These are phyloP conservation scores for Pseudocercospora crystallina DNA, from an alignment of 2,329 filamentous ascomycete genomes.

Conservation along the genomic window DNA sequence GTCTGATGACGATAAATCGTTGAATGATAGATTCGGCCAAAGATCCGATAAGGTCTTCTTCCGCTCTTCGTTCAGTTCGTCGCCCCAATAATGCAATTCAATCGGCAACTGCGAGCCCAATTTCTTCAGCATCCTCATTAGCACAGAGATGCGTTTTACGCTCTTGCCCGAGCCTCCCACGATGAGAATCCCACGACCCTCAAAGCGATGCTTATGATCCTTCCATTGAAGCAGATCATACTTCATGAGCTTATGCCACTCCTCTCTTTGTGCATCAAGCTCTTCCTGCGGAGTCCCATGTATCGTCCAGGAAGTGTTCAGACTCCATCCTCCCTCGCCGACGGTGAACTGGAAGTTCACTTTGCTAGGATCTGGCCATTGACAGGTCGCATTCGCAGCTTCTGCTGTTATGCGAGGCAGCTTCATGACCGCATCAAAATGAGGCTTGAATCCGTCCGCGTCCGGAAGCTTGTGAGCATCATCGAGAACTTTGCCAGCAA, in stretches of 20 bases:
- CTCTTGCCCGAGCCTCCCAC: conserved; percentile 30
- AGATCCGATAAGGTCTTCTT: conserved; percentile 19
- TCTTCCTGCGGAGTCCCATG: conserved; percentile 12
- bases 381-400: conserved; percentile 9
- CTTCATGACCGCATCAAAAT: conserved; percentile 14
- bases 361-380: conserved; percentile 10
- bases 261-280: conserved; percentile 16
- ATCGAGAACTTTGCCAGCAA: background rate
- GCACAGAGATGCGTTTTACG: conserved; percentile 27
- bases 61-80: conserved; percentile 27
- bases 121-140: conserved; percentile 18
- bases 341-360: conserved; percentile 17
- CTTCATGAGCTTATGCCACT: conserved; percentile 26
- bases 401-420: conserved; percentile 6
- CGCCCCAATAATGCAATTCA: conserved; percentile 34
- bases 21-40: conserved; percentile 29
- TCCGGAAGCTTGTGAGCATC: conserved; percentile 10
- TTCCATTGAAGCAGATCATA: conserved; percentile 23
- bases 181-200: conserved; percentile 34
- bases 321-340: conserved; percentile 6
- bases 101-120: conserved; percentile 28
- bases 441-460: conserved; percentile 12
- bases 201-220: conserved; percentile 23
- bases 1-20: conserved; percentile 28
- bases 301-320: conserved; percentile 15